Evolutionary conservation across 352 stramenopile species (phyloP).

Genomic region (Saprolegnia parasitica): DNA sequence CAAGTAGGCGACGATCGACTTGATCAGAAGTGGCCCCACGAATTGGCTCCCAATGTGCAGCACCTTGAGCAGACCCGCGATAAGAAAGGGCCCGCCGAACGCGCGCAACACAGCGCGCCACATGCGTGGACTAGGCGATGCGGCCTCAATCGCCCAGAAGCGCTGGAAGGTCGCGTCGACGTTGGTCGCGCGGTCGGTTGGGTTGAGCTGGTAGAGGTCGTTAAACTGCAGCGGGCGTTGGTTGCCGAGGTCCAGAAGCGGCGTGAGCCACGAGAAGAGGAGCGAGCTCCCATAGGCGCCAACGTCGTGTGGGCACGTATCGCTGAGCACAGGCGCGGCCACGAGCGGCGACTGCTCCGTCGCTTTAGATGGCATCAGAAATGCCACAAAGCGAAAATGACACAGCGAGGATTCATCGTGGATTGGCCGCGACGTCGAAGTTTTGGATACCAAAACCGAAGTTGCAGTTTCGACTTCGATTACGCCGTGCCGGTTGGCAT

Average conservation of each 20-base stretch:
- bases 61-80: constrained; percentile 66
- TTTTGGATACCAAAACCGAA: too few species aligned
- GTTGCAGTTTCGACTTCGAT: too few species aligned
- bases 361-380: too few species aligned
- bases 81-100: constrained; percentile 50
- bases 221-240: constrained; percentile 65
- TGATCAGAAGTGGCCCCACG: constrained; percentile 75
- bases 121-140: constrained; percentile 8
- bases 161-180: constrained; percentile 45
- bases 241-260: constrained; percentile 80
- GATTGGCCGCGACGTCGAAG: too few species aligned
- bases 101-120: constrained; percentile 38
- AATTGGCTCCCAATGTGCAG: constrained; percentile 82
- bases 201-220: constrained; percentile 82
- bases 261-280: constrained; percentile 86
- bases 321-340: constrained; percentile 19
- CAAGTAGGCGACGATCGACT: constrained; percentile 79
- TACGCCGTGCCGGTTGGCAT: too few species aligned
- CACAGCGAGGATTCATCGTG: too few species aligned
- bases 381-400: too few species aligned
- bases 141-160: constrained; percentile 36
- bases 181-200: constrained; percentile 51
- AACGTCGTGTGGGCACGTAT: constrained; percentile 53
- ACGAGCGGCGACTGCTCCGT: constrained; percentile 1
- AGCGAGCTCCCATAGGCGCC: constrained; percentile 47